A percentile compares a stretch with the other conserved stretches of the same genome.
These are phyloP conservation scores for Rubia tinctorum DNA, from an alignment of 305 asterid genomes.

Conservation along the genomic window DNA sequence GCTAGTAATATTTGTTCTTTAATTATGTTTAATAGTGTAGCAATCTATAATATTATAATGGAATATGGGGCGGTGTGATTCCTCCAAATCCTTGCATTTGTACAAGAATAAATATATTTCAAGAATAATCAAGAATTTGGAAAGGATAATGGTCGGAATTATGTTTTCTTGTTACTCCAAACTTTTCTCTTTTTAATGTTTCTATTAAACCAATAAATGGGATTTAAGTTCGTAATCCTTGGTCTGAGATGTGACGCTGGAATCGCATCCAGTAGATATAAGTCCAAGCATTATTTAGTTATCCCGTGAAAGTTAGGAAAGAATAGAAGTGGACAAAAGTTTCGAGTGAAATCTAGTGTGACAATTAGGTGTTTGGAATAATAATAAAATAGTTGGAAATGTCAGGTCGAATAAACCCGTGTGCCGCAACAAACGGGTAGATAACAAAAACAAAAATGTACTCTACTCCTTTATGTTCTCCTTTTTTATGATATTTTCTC, in stretches of 20 bases:
- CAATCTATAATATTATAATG: not conserved
- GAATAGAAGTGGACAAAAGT: not conserved
- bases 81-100: too few species aligned
- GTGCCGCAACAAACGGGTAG: not conserved
- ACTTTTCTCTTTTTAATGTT: too few species aligned
- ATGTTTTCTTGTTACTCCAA: too few species aligned
- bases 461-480: too few species aligned
- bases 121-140: too few species aligned
- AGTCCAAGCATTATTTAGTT: not conserved
- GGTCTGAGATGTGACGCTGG: too few species aligned
- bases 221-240: not conserved
- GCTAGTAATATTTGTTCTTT: not conserved
- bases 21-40: not conserved
- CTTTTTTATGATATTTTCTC: too few species aligned
- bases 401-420: conserved; percentile 1
- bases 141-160: too few species aligned
- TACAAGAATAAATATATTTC: too few species aligned
- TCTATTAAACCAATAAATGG: too few species aligned
- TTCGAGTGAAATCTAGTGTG: conserved; percentile 13
- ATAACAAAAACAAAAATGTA: not conserved
- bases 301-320: not conserved
- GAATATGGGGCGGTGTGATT: not conserved
- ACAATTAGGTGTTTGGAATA: not conserved
- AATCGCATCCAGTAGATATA: not conserved
- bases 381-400: not conserved